Evolutionary conservation across 352 stramenopile species (phyloP).

Genomic region (Phytophthora pinifolia): DNA sequence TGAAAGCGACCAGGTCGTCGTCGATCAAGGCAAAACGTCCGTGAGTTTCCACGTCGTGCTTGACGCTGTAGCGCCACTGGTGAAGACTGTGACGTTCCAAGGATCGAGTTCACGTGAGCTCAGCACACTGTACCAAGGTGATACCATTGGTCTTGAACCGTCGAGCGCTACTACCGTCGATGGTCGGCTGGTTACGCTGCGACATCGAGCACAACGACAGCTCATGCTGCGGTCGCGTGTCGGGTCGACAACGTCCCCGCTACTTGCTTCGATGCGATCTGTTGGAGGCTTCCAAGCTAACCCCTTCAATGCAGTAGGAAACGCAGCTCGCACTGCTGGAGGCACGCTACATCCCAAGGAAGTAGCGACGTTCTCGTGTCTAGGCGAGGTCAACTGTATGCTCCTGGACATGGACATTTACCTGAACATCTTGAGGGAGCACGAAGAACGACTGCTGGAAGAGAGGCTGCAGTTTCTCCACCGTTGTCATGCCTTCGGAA

Average conservation of each 20-base stretch:
- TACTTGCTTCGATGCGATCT: constrained; percentile 20
- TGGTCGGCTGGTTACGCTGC: constrained; percentile 37
- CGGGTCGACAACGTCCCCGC: constrained; percentile 12
- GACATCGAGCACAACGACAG: constrained; percentile 23
- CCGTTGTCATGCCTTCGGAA: constrained; percentile 65
- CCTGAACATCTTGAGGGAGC: constrained; percentile 45
- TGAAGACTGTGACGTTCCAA: constrained; percentile 42
- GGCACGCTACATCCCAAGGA: constrained; percentile 24
- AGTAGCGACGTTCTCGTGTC: constrained; percentile 45
- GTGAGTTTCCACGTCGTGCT: constrained; percentile 55
- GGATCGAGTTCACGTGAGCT: constrained; percentile 57
- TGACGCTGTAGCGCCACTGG: constrained; percentile 37
- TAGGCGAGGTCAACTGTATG: constrained; percentile 61
- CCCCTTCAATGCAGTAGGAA: constrained; percentile 7
- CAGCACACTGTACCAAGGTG: constrained; percentile 53
- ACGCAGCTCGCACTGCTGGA: constrained; percentile 5
- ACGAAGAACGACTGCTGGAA: constrained; percentile 47
- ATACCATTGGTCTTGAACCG: constrained; percentile 55
- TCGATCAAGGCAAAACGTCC: constrained; percentile 38
- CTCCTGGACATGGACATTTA: constrained; percentile 50
- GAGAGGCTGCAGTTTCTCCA: constrained; percentile 56
- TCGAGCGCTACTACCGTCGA: constrained; percentile 39
- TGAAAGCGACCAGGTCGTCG: constrained; percentile 38
- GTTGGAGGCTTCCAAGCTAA: constrained; percentile 16
- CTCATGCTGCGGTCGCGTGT: constrained; percentile 22